A percentile compares a stretch with the other conserved stretches of the same genome.
These are phyloP conservation scores for Lonicera japonica DNA, from an alignment of 129 eudicot genomes.

Conservation along the genomic window DNA sequence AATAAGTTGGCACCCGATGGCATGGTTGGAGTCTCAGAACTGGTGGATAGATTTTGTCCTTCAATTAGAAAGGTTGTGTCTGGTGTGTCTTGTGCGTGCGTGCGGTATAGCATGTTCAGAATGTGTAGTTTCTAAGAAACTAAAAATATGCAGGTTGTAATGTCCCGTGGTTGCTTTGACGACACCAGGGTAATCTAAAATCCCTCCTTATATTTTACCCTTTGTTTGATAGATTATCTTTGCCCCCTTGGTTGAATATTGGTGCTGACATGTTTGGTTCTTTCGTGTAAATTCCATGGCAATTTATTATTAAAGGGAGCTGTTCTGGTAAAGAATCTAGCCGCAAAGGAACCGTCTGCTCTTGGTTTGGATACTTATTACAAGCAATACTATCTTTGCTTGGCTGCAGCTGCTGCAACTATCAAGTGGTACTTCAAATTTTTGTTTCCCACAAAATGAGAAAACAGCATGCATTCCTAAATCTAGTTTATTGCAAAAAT, in stretches of 20 bases:
- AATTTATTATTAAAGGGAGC: conserved; percentile 53
- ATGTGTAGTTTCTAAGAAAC: conserved; percentile 6
- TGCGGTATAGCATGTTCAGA: conserved; percentile 2
- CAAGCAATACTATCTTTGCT: conserved; percentile 96
- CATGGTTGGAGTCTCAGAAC: conserved; percentile 84
- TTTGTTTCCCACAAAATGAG: conserved; percentile 5
- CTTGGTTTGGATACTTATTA: conserved; percentile 90
- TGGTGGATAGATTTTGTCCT: conserved; percentile 73
- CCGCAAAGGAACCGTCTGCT: conserved; percentile 95
- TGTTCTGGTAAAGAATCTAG: conserved; percentile 64
- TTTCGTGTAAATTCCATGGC: too few species aligned
- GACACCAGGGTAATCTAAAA: conserved; percentile 66
- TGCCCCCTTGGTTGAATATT: background rate
- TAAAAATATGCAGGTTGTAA: conserved; percentile 40
- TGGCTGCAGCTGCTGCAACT: conserved; percentile 98
- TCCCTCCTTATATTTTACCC: conserved; percentile 1
- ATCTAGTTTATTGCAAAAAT: conserved; percentile 1
- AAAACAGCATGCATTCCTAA: background rate
- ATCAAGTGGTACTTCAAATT: conserved; percentile 65
- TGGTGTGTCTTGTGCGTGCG: background rate
- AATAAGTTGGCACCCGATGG: conserved; percentile 81
- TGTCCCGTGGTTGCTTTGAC: conserved; percentile 93
- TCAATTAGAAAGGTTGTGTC: conserved; percentile 57
- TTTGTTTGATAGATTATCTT: background rate
- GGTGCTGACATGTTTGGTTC: conserved; percentile 17